Conservation (phyloP, 148 eudicot species). For the Camellia granthamiana region DNA sequence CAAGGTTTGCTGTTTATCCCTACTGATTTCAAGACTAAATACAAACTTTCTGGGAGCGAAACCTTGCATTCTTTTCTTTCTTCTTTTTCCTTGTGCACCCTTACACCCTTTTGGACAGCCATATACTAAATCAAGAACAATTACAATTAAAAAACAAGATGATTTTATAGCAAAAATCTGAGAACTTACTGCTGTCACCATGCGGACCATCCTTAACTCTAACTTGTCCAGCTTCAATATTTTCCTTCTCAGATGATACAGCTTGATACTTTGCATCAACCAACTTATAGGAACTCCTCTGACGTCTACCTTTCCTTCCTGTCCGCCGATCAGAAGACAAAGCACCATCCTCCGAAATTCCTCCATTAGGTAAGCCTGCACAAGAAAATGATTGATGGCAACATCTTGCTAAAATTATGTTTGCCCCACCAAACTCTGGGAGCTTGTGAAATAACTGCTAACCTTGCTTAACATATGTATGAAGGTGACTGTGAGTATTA, state of each 20-base stretch:
- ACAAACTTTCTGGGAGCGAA: too few relatives aligned
- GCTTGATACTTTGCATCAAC: constrained; percentile 40
- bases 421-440: constrained; percentile 5
- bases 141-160: background rate
- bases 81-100: too few relatives aligned
- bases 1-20: too few relatives aligned
- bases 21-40: too few relatives aligned
- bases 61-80: too few relatives aligned
- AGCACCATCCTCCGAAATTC: constrained; percentile 35
- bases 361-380: constrained; percentile 49
- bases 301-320: constrained; percentile 66
- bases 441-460: constrained; percentile 5
- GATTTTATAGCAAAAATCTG: background rate
- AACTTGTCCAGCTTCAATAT: constrained; percentile 33
- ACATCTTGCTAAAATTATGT: background rate
- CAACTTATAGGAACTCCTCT: constrained; percentile 45
- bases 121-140: too few relatives aligned
- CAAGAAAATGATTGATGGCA: constrained; percentile 9
- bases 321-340: constrained; percentile 41
- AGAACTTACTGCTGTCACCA: constrained; percentile 31
- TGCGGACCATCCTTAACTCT: constrained; percentile 25
- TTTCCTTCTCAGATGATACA: constrained; percentile 46
- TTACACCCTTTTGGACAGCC: too few relatives aligned
- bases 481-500: constrained; percentile 15
- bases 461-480: constrained; percentile 24